Conservation (phyloP, 805 yeast species). For the Teunomyces kruisii region DNA sequence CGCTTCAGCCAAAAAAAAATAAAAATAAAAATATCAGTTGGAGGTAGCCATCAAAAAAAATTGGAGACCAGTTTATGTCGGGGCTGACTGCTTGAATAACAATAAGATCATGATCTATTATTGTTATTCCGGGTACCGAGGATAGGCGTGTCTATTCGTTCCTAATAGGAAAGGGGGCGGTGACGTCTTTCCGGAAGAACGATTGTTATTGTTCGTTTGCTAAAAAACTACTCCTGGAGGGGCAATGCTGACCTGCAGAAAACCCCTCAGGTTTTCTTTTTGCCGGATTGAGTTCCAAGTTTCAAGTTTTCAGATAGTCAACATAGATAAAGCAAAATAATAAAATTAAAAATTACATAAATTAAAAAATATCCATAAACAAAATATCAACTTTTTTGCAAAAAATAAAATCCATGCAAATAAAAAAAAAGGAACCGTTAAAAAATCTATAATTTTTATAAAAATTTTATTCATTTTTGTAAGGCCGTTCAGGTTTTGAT, state of each 20-base stretch:
- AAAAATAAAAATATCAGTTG: no score
- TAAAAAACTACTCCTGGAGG: background rate
- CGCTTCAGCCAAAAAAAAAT: no score
- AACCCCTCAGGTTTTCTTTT: background rate
- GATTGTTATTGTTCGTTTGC: background rate
- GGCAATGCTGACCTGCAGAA: background rate
- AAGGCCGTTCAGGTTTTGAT: slow-evolving; percentile 6
- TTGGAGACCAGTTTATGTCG: no score
- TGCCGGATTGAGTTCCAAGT: slow-evolving; percentile 3
- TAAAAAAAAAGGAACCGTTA: slow-evolving; percentile 5
- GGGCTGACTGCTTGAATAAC: background rate
- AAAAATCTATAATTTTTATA: slow-evolving; percentile 3
- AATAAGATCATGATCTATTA: background rate
- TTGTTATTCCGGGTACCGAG: no score
- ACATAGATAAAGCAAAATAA: background rate
- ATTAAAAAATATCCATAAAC: background rate
- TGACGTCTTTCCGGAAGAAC: slow-evolving; percentile 1
- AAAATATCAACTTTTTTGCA: background rate
- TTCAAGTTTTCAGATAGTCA: slow-evolving; percentile 4
- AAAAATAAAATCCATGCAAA: slow-evolving; percentile 1
- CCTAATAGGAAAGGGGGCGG: background rate
- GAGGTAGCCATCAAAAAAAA: no score
- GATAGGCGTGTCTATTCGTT: no score
- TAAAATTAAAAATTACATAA: background rate
- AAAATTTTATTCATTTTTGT: slow-evolving; percentile 2